Base-by-base conservation (phyloP, 2,329 filamentous ascomycete species). In the Alternaria alternata region DNA sequence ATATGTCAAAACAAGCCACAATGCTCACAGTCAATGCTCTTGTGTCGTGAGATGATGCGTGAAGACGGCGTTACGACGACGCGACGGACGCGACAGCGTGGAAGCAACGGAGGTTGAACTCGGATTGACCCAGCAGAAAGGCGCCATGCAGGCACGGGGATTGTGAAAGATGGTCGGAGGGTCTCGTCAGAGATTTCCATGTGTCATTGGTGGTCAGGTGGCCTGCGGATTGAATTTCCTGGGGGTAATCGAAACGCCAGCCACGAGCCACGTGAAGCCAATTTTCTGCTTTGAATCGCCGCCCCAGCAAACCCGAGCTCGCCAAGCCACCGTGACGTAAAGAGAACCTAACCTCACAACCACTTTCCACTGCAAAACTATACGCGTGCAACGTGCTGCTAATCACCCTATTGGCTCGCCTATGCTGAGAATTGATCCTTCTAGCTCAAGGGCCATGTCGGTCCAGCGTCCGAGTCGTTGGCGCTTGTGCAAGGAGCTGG, bases 121-220 rank as follows among this genome's bases (percentile, higher is more conserved):
- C 64, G 58, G 38, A 22, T n/a, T 18, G 43, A 57, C 54, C 64
- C 64, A 63, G 51, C 56, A 48, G 63, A 51, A 52, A 43, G 55
- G 61, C 61, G 56, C 52, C 57, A 62, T 43, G 60, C 66, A 69
- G 61, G 64, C 68, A 71, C 68, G 69, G 61, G 65, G 69, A 59
- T 64, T 61, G 53, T 62, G 60, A 60, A 67, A 62, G 61, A 65
- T 62, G 66, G 63, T 68, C 59, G 63, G 49, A 66, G 32, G 47
- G 65, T 63, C 56, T 68, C 61, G 65, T 63, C 64, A 65, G 62
- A 68, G 63, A 67, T 69, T 70, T 71, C 56, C 64, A 72, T 74
- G 70, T 73, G 73, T 74, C 71, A 75, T 65, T 60, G 60, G 30
- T 16, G 52, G 57, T 62, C 57, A 60, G 57, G 53, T 60, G 57